Base-by-base conservation (phyloP, 2,329 filamentous ascomycete genomes). In the Aureobasidium melanogenum region DNA sequence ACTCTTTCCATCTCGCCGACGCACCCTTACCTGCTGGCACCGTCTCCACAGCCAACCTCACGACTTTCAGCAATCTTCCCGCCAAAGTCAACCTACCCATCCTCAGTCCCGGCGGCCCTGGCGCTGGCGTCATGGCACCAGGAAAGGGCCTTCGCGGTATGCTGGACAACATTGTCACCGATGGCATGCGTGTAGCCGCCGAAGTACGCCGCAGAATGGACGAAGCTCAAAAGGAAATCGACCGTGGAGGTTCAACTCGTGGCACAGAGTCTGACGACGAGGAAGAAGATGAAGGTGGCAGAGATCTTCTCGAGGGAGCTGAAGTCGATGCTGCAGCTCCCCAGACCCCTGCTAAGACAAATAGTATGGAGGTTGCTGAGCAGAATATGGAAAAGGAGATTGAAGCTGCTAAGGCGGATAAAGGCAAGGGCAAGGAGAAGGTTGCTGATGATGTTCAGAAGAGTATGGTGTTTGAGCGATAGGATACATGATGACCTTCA, bases 101-200 rank as follows among this genome's bases (percentile, higher is more conserved):
- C 0, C 64, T 71, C 47, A 66, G 64, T 24, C 67, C 70, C 7
- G 71, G 70, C 22, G 70, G 73, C 1, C 70, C 72, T 0, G 69
- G 65, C 17, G 71, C 81, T 0, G 80, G 82, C 41, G 82, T 87
- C 64, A 80, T 86, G 69, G 80, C 83, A 36, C 84, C 80, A 48
- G 80, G 84, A 1, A 88, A 92, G 66, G 91, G 94, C 24, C 81
- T 99, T 1, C 84, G 94, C 44, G 94, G 94, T 22, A 94, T 99
- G 63, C 79, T 99, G 41, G 94, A 99, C 76, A 96, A 96, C 68
- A 97, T 99, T 68, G 94, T 97, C 65, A 96, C 89, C 1, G 94
- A 99, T 71, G 94, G 94, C 44, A 97, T 97, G 86, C 87, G 93
- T 36, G 93, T 97, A 62, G 94, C 94, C 0, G 89, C 88, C 0